These are phyloP conservation scores for Boletus sp. DNA, from an alignment of 768 basidiomycete genomes.

Conservation along the genomic window DNA sequence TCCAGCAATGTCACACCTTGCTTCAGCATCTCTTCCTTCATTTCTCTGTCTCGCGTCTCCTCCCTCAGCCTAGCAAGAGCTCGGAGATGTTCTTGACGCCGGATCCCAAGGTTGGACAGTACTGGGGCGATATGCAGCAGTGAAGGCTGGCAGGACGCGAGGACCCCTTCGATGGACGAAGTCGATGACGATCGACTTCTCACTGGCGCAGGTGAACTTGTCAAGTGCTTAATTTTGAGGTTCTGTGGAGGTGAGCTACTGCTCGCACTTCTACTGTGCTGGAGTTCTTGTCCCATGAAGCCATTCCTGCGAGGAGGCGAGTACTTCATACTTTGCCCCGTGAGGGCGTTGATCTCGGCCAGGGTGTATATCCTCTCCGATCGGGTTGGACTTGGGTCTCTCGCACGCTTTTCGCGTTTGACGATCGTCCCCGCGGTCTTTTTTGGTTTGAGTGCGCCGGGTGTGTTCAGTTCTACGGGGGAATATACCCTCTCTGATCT, in stretches of 20 bases:
- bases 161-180: constrained; percentile 49
- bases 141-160: constrained; percentile 64
- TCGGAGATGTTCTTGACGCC: constrained; percentile 56
- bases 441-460: constrained; percentile 17
- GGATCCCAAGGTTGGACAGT: constrained; percentile 57
- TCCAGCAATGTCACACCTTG: constrained; percentile 71
- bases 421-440: constrained; percentile 5
- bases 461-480: constrained; percentile 19
- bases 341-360: constrained; percentile 33
- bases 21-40: constrained; percentile 67
- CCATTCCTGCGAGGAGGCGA: constrained; percentile 24
- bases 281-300: constrained; percentile 9
- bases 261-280: constrained; percentile 14
- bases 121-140: constrained; percentile 60
- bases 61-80: constrained; percentile 62
- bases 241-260: constrained; percentile 23
- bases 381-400: constrained; percentile 29
- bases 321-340: constrained; percentile 24
- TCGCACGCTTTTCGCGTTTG: constrained; percentile 20
- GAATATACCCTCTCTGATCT: constrained; percentile 26
- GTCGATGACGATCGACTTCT: constrained; percentile 36
- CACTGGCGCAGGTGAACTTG: constrained; percentile 7
- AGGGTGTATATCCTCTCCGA: constrained; percentile 36
- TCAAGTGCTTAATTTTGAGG: constrained; percentile 7
- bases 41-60: constrained; percentile 64